These are phyloP conservation scores for Phytophthora pistaciae DNA, from an alignment of 352 stramenopile genomes.

Conservation along the genomic window DNA sequence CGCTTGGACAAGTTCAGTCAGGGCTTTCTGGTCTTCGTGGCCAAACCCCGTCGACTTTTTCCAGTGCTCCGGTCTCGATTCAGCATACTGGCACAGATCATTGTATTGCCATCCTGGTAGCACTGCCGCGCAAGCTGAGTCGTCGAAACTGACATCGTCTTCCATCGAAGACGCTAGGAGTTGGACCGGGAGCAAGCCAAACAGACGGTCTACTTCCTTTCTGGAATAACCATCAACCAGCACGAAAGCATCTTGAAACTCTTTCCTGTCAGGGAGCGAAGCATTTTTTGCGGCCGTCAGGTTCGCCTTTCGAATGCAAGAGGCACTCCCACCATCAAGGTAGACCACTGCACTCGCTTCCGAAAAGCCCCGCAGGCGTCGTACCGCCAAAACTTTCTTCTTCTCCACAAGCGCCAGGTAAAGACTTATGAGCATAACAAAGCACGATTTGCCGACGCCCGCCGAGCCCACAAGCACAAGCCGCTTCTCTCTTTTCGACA, in stretches of 20 bases:
- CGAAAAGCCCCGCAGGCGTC: slow-evolving; percentile 19
- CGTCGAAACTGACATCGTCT: slow-evolving; percentile 6
- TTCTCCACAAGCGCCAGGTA: slow-evolving; percentile 37
- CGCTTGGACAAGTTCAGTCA: slow-evolving; percentile 14
- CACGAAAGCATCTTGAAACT: slow-evolving; percentile 25
- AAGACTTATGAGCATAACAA: slow-evolving; percentile 27
- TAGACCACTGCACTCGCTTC: slow-evolving; percentile 26
- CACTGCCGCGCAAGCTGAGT: slow-evolving; percentile 16
- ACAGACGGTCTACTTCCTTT: slow-evolving; percentile 22
- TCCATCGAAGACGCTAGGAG: slow-evolving; percentile 27
- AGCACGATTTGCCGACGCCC: slow-evolving; percentile 41
- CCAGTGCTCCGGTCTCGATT: slow-evolving; percentile 26
- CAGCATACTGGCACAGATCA: slow-evolving; percentile 29
- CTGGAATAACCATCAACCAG: slow-evolving; percentile 34
- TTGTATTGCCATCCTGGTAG: slow-evolving; percentile 31
- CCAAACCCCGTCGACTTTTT: slow-evolving; percentile 21
- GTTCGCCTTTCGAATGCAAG: slow-evolving; percentile 23
- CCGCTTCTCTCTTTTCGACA: slow-evolving; percentile 22
- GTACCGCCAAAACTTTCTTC: slow-evolving; percentile 29
- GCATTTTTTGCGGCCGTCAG: slow-evolving; percentile 21
- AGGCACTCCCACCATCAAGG: slow-evolving; percentile 21
- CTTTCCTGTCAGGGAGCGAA: slow-evolving; percentile 26
- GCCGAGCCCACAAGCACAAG: slow-evolving; percentile 32
- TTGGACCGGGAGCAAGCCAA: slow-evolving; percentile 26
- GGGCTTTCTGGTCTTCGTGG: slow-evolving; percentile 3